Percentiles rank a stretch among this genome's conserved stretches.
These are phyloP conservation scores for Kitagawia praeruptora DNA, from an alignment of 129 eudicot species.

Conservation along the genomic window DNA sequence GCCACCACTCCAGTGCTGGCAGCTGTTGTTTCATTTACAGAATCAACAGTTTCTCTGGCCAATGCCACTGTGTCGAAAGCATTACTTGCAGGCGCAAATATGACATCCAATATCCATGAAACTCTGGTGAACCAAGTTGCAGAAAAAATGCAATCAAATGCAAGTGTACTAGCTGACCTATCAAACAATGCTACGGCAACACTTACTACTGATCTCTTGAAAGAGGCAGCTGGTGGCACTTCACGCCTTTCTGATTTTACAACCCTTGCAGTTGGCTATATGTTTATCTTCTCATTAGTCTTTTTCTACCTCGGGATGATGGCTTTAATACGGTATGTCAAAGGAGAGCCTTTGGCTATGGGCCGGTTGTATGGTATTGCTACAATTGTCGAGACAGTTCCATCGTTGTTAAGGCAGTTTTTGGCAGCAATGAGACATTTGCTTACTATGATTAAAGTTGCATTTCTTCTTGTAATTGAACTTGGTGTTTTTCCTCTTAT, in stretches of 20 bases:
- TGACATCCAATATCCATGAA: constrained; percentile 49
- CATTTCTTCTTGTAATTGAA: constrained; percentile 85
- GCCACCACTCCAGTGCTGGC: constrained; percentile 54
- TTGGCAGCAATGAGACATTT: constrained; percentile 84
- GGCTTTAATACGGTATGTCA: constrained; percentile 60
- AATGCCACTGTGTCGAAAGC: constrained; percentile 66
- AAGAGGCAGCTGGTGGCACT: constrained; percentile 42
- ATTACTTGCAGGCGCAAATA: constrained; percentile 46
- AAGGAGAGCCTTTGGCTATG: constrained; percentile 79
- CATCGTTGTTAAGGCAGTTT: constrained; percentile 82
- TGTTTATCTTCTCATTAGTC: constrained; percentile 56
- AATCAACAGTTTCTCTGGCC: constrained; percentile 71
- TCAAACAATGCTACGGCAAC: constrained; percentile 35
- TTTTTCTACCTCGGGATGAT: constrained; percentile 61
- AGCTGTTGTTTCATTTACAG: constrained; percentile 49
- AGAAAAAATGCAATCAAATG: constrained; percentile 44
- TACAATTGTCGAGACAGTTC: constrained; percentile 63
- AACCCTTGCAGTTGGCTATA: constrained; percentile 88
- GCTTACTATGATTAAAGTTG: constrained; percentile 90
- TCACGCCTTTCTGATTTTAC: constrained; percentile 73
- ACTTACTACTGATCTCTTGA: constrained; percentile 40
- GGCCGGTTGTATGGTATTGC: constrained; percentile 80
- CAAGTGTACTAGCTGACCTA: constrained; percentile 36
- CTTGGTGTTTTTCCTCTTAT: constrained; percentile 90
- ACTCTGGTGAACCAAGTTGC: constrained; percentile 41